Evolutionary conservation across 1,284 basidiomycete species (phyloP), one percentile per base, ranked within the genome.

Genomic region (Pseudozyma sp.): DNA sequence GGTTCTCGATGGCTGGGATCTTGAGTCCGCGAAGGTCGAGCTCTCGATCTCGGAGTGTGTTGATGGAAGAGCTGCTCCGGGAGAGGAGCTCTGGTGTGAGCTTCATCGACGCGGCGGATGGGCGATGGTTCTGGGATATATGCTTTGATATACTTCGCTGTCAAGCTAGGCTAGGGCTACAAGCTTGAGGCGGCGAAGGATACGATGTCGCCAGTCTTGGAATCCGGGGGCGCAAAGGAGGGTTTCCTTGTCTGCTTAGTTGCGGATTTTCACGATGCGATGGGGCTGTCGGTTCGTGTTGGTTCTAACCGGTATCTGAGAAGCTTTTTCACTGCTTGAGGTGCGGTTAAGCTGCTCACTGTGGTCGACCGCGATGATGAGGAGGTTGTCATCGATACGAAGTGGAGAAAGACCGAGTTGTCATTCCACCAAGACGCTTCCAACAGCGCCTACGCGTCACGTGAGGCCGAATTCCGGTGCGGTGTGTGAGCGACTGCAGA

Each of bases 1-100:
- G 88, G 88, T 99, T 99, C 90, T 99, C 97, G 84, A 99, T 99
- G 54, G 93, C 90, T 47, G 95, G 94, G 82, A 99, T 97, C 89
- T 95, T 96, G 86, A 94, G 92, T 19, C 78, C 78, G 42, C 77
- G 66, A 39, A 75, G 48, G 54, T 82, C 82, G 69, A 99, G 89
- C 86, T 98, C 93, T 63, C 97, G 90, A 85, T 99, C 94, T 86
- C 94, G 95, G 61, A 95, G 86, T 34, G 94, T 90, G 84, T 96
- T 97, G 75, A 97, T 88, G 68, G 90, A 89, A 60, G 92, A 92
- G 54, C 89, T 87, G 48, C 90, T 90, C 84, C 92, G 90, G 19
- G 89, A 89, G 72, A 95, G 88, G 75, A 96, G 89, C 88, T 96
- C 93, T 68, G 94, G 92, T 48, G 94, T 94, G 86, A 95, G 91